Evolutionary conservation across 371 early-diverging fungal genomes (phyloP), one percentile per base, ranked within the genome.

Genomic region (Chytridium lagenaria): DNA sequence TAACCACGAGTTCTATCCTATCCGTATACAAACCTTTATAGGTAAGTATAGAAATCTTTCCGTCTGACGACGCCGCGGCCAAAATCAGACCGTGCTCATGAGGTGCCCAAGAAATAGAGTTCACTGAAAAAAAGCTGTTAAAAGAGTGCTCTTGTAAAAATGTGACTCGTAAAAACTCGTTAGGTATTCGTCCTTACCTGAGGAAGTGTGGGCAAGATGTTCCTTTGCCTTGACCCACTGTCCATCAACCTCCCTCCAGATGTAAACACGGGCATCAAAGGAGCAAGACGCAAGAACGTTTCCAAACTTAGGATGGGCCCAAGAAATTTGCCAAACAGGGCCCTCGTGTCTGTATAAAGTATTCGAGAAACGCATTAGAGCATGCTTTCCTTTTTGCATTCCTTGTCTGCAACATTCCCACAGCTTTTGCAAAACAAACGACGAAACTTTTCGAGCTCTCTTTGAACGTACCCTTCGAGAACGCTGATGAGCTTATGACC

Each of bases 281-380:
- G 96, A 94, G 83, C 97, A 96, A 19, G 97, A 96, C 15, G 98
- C 99, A 51, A 98, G 86, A 59, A 98, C 91, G 72, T 88, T 92
- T 61, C 98, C 98, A 80, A 93, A 98, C 82, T 96, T 96, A 44
- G 99, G 99, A 79, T 98, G 99, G 2, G 97, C 97, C 99, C 99
- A 98, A 16, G 95, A 86, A n/a, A 98, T 95, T 82, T 96, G 96
- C 99, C 99, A 98, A n/a, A 98, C 98, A 2, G 99, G 99, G 16
- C 98, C 98, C 66, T 94, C 92, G 78, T 98, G 98, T 23, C 95
- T 94, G 7, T 26, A 44, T 19, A 75, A n/a, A n/a, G n/a, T 61
- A 69, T 76, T 73, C 36, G 75, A 68, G 30, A 40, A 28, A 15
- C 3, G 59, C 30, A 61, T 44, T 19, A 44, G 44, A 7, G 19